These are phyloP conservation scores for Paramarasmius palmivorus DNA, from an alignment of 1,284 basidiomycete species.

Conservation along the genomic window DNA sequence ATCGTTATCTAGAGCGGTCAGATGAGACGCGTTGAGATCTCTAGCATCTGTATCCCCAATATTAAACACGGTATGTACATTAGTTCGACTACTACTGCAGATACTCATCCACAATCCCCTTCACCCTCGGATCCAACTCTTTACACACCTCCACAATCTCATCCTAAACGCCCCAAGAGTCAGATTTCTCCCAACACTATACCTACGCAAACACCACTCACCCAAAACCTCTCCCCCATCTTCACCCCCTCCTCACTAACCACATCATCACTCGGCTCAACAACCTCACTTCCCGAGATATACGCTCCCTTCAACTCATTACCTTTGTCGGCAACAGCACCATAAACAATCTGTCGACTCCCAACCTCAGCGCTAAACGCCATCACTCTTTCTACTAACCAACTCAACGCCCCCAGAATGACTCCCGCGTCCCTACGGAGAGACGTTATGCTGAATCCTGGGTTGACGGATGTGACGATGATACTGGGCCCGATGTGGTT, in stretches of 20 bases:
- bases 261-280: constrained; percentile 19
- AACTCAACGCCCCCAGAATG: constrained; percentile 15
- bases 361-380: constrained; percentile 41
- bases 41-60: too few species aligned
- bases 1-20: too few species aligned
- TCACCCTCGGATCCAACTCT: neutral
- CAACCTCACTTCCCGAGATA: constrained; percentile 11
- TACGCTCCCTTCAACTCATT: constrained; percentile 19
- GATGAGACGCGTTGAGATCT: too few species aligned
- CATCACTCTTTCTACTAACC: constrained; percentile 24
- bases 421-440: constrained; percentile 30
- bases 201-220: too few species aligned
- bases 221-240: constrained; percentile 45
- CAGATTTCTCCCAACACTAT: too few species aligned
- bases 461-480: constrained; percentile 38
- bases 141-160: constrained; percentile 7
- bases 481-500: constrained; percentile 35
- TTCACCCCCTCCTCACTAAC: constrained; percentile 36
- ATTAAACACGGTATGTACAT: too few species aligned
- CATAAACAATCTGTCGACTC: constrained; percentile 41
- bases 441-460: constrained; percentile 47
- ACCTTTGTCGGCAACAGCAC: constrained; percentile 30
- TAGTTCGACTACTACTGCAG: too few species aligned
- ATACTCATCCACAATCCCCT: neutral
- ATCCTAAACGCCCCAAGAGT: too few species aligned